phyloP scores from a whole-genome alignment of 768 basidiomycete genomes.

The Boletus tylopilopsis region DNA sequence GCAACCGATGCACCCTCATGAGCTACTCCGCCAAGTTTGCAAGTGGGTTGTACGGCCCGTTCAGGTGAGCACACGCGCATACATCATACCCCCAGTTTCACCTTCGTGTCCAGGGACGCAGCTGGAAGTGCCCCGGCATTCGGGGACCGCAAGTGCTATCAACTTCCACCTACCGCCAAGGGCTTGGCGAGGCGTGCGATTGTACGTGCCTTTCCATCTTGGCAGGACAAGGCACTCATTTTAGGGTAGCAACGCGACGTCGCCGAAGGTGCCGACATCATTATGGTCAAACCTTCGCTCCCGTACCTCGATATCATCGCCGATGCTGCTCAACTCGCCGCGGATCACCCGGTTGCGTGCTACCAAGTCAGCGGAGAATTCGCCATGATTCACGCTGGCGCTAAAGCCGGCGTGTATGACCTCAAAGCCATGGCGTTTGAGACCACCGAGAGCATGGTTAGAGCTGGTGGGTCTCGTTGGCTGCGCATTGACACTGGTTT shows the following conservation, averaged over 20 bases:
- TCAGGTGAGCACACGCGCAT: conserved; percentile 54
- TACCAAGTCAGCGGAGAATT: conserved; percentile 98
- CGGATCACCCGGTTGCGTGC: conserved; percentile 89
- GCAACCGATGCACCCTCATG: conserved; percentile 92
- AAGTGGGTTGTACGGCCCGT: conserved; percentile 91
- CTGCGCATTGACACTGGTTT: background rate
- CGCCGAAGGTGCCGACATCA: conserved; percentile 91
- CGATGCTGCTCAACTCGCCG: conserved; percentile 77
- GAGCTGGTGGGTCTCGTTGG: conserved; percentile 65
- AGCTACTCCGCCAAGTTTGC: conserved; percentile 98
- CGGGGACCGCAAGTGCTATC: conserved; percentile 97
- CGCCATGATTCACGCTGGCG: conserved; percentile 95
- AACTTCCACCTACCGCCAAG: conserved; percentile 83
- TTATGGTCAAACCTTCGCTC: conserved; percentile 97
- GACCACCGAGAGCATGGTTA: conserved; percentile 83
- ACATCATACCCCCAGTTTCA: background rate
- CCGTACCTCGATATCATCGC: conserved; percentile 97
- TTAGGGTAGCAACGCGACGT: conserved; percentile 73
- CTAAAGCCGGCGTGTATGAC: conserved; percentile 89
- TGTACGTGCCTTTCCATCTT: conserved; percentile 44
- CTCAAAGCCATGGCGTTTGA: conserved; percentile 94
- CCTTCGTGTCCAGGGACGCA: conserved; percentile 65
- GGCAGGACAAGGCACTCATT: background rate
- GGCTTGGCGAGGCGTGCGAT: conserved; percentile 93
- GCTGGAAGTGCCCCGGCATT: conserved; percentile 95